Base-by-base conservation (phyloP, 306 rosid species). In the Spatholobus suberectus region DNA sequence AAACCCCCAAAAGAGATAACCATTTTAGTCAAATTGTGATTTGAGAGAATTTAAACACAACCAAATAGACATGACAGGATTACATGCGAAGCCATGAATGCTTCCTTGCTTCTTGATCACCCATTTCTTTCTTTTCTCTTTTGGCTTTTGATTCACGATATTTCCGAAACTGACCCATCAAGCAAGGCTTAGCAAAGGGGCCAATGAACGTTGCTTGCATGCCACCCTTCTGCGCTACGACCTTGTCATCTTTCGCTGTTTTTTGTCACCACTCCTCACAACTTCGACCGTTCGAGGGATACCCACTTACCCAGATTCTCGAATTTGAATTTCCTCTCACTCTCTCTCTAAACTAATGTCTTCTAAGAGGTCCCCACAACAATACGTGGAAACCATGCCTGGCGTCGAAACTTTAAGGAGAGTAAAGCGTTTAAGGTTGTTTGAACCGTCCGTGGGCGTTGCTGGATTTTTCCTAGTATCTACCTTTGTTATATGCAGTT, bases 91-190 rank as follows among this genome's bases (percentile, higher is more conserved):
- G 81, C 89, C 90, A 86, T 89, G 90, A 94, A 90, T 63, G 88
- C 93, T 89, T 49, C 92, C 70, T 88, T 90, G 89, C 98, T 89
- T 92, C 83, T 71, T 87, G 24, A 29, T 83, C 90, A 89, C 94
- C 97, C 95, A 83, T 87, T 76, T 55, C 29, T 26, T 32, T 70
- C 40, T 67, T 87, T 35, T 37, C 46, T 13, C 32, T 74, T 85
- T 44, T 82, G 49, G 49, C 73, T 55, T 73, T n/a, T 24, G 61
- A 77, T 74, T 65, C 49, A 54, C 75, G 51, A 26, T 55, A 46
- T 67, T 83, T 77, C 20, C 43, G 9, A 55, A 73, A 79, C 91
- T 84, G 86, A 84, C 83, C 90, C 27, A 70, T 80, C 86, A 94
- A 92, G 85, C 90, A 70, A 82, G 76, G 65, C 18, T 57, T 18